Evolutionary conservation across 768 basidiomycete genomes (phyloP), one percentile per base, ranked within the genome.

Genomic region (Scleroderma bovista): DNA sequence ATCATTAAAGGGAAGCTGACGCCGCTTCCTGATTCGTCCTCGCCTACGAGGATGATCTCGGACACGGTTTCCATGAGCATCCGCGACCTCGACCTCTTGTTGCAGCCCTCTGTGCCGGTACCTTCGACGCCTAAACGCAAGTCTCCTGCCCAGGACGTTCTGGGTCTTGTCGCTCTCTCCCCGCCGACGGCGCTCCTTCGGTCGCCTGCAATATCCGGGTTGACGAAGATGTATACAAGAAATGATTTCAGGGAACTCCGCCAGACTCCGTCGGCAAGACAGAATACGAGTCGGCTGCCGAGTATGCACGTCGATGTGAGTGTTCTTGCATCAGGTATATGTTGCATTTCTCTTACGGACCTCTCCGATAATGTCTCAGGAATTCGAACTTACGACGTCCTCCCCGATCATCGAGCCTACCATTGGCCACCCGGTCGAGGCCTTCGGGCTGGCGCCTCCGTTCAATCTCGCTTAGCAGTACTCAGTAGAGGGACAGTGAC

Each of bases 251-350:
- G 90, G 47, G 79, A 86, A 60, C 70, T 89, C 55, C 72, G 89
- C 44, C 82, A 84, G 64, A 69, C 72, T 37, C 77, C 86, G 29
- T 77, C 80, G 10, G 78, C 84, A 55, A 78, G 86, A 58, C 78
- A 88, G 63, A 93, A 92, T 60, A 92, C 88, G 48, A 92, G 89
- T 67, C 75, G 90, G 59, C 72, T 92, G 40, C 90, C 90, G 10
- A 92, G 90, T 66, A 84, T 82, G 73, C 90, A 93, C 67, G 89
- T 83, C 47, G 81, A 83, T 62, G 81, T 83, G 68, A 65, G 81
- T 75, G 46, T 59, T 10, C 20, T 11, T 66, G 55, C 57, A 20
- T 16, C 26, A 17, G 3, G 16, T 24, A 39, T 12, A n/a, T n/a
- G n/a, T n/a, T n/a, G n/a, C n/a, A n/a, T n/a, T n/a, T n/a, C n/a